These are phyloP conservation scores for Epichloe gansuensis DNA, from an alignment of 2,329 filamentous ascomycete genomes.

Conservation along the genomic window DNA sequence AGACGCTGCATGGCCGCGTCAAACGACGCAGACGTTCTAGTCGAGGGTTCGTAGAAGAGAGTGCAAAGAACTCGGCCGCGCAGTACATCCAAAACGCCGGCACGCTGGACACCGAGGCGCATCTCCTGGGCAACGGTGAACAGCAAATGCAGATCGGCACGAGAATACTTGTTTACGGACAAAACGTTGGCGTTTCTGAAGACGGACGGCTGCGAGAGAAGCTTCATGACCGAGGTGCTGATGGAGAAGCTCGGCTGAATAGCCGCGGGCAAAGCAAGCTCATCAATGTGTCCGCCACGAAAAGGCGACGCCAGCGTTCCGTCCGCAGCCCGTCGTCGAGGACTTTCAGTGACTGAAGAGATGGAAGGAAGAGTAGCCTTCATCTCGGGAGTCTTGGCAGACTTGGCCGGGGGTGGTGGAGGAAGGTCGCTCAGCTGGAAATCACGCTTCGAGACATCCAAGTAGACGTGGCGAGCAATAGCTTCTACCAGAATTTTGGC, in stretches of 20 bases:
- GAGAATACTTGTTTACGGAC: constrained; percentile 82
- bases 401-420: constrained; percentile 56
- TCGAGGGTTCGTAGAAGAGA: constrained; percentile 97
- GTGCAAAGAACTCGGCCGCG: constrained; percentile 79
- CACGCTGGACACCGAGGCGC: constrained; percentile 85
- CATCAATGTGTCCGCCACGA: constrained; percentile 24
- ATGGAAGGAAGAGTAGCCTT: constrained; percentile 35
- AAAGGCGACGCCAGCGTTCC: constrained; percentile 12
- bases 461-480: constrained; percentile 75
- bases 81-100: constrained; percentile 78
- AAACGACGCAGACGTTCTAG: constrained; percentile 87
- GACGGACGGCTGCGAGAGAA: constrained; percentile 62
- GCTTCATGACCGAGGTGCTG: constrained; percentile 52
- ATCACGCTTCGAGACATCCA: constrained; percentile 74
- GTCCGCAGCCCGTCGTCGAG: constrained; percentile 20
- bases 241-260: constrained; percentile 40
- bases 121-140: constrained; percentile 98
- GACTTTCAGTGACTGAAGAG: constrained; percentile 24
- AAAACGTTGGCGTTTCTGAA: constrained; percentile 88
- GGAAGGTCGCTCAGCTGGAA: constrained; percentile 83
- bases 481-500: constrained; percentile 95
- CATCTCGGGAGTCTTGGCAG: constrained; percentile 43
- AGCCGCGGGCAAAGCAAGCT: constrained; percentile 34
- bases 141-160: constrained; percentile 78
- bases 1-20: constrained; percentile 98